Percentiles rank a stretch among this genome's conserved stretches.
These are phyloP conservation scores for Sordariomycetes sp. DNA, from an alignment of 2,329 filamentous ascomycete genomes.

Conservation along the genomic window DNA sequence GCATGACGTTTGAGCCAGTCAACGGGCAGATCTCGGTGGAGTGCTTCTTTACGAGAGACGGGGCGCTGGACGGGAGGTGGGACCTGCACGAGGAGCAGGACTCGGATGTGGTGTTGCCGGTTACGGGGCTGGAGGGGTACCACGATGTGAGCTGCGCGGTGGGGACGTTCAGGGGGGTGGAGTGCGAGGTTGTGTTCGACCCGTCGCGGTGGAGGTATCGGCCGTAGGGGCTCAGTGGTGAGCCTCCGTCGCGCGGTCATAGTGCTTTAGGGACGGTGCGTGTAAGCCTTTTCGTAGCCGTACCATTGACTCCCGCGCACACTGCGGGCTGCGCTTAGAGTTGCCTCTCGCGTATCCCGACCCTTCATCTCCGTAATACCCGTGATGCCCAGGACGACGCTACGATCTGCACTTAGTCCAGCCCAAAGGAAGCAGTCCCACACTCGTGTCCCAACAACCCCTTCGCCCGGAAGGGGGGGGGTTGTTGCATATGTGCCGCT, in stretches of 20 bases:
- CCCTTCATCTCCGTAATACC: too few relatives aligned
- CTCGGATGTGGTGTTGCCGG: slow-evolving; percentile 42
- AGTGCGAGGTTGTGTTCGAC: slow-evolving; percentile 54
- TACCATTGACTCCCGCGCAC: too few relatives aligned
- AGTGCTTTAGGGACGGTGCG: background rate
- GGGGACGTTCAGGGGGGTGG: slow-evolving; percentile 55
- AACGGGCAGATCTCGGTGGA: slow-evolving; percentile 32
- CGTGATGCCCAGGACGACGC: too few relatives aligned
- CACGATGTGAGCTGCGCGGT: slow-evolving; percentile 60
- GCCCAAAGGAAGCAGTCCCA: too few relatives aligned
- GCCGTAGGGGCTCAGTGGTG: background rate
- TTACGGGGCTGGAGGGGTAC: slow-evolving; percentile 55
- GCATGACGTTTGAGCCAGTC: slow-evolving; percentile 44
- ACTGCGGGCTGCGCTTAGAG: too few relatives aligned
- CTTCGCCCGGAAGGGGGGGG: too few relatives aligned
- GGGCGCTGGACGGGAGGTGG: slow-evolving; percentile 47
- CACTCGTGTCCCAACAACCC: too few relatives aligned
- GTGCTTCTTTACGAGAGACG: slow-evolving; percentile 61
- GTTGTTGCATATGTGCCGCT: too few relatives aligned
- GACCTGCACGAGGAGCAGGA: slow-evolving; percentile 65
- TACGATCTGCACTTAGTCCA: too few relatives aligned
- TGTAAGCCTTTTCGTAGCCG: background rate
- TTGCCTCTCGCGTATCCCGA: too few relatives aligned
- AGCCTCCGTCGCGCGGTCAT: background rate
- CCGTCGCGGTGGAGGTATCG: slow-evolving; percentile 43